Conservation (phyloP, 164 flowering plant species). For the Magnolia officinalis region DNA sequence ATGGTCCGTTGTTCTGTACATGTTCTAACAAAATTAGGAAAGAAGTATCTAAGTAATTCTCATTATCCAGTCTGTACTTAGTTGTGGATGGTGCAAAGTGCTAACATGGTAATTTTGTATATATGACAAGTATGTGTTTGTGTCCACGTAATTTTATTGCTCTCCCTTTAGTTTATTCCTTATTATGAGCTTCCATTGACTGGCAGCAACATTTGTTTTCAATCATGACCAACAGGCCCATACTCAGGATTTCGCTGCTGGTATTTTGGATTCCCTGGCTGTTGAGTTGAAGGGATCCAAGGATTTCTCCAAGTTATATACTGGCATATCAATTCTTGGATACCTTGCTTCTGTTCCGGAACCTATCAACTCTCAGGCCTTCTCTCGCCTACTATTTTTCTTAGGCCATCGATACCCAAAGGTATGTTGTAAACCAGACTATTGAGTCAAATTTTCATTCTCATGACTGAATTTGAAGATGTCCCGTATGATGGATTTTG, state of each 20-base stretch:
- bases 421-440: conserved; percentile 36
- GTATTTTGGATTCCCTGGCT: conserved; percentile 60
- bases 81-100: not conserved
- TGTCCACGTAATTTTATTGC: not conserved
- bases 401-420: conserved; percentile 88
- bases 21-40: too few relatives aligned
- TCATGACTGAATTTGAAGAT: not conserved
- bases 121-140: not conserved
- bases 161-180: not conserved
- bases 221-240: conserved; percentile 40
- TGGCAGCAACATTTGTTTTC: conserved; percentile 1
- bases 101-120: not conserved
- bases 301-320: conserved; percentile 76
- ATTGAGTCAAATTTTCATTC: not conserved
- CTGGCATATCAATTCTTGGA: conserved; percentile 90
- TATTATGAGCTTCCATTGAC: not conserved
- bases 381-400: conserved; percentile 64
- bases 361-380: conserved; percentile 50
- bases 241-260: conserved; percentile 47
- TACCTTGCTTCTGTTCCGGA: conserved; percentile 67
- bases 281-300: conserved; percentile 70
- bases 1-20: too few relatives aligned
- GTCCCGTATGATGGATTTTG: not conserved
- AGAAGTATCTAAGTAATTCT: not conserved
- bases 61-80: not conserved